Conservation (phyloP, 177 flowering plant species). For the Vitis hybrid region DNA sequence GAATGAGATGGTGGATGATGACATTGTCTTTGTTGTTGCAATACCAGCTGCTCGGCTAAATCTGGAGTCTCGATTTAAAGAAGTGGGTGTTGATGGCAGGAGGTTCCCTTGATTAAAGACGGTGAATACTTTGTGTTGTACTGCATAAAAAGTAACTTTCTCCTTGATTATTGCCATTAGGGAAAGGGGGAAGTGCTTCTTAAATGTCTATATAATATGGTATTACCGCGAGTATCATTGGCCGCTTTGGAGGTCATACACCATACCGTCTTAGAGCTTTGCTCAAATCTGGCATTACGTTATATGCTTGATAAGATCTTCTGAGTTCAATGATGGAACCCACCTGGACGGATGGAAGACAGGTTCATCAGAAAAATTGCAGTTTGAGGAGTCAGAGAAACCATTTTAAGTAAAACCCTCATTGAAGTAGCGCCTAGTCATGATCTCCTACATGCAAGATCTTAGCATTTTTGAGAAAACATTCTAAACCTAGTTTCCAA, state of each 20-base stretch:
- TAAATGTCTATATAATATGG: not conserved
- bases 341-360: conserved; percentile 47
- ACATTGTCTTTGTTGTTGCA: too few relatives aligned
- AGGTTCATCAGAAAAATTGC: not conserved
- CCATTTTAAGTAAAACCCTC: not conserved
- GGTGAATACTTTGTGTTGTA: too few relatives aligned
- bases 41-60: too few relatives aligned
- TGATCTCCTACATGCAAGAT: too few relatives aligned
- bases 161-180: not conserved
- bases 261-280: conserved; percentile 83
- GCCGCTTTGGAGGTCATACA: conserved; percentile 27
- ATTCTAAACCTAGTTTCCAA: too few relatives aligned
- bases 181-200: not conserved
- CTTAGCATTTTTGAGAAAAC: too few relatives aligned
- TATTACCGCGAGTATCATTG: not conserved
- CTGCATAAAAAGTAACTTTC: not conserved
- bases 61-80: too few relatives aligned
- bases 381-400: not conserved
- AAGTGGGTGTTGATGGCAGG: too few relatives aligned
- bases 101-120: too few relatives aligned
- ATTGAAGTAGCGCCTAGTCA: not conserved
- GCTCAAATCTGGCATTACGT: conserved; percentile 91
- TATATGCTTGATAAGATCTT: conserved; percentile 98
- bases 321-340: conserved; percentile 95
- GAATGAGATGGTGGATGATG: too few relatives aligned